phyloP scores from a whole-genome alignment of 805 yeast species.

The Metschnikowia rubicola region DNA sequence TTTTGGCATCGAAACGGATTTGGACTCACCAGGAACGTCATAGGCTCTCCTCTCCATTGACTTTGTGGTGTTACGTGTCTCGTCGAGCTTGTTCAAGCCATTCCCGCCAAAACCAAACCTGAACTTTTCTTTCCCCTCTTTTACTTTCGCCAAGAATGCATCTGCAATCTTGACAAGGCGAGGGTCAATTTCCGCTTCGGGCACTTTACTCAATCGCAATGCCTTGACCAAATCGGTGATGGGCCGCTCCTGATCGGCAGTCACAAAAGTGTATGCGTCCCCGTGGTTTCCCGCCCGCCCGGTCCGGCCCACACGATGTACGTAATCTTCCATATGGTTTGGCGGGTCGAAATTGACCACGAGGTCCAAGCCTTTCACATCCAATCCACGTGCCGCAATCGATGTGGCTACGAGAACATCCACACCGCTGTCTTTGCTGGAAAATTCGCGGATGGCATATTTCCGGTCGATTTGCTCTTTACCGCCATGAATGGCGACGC shows the following conservation, averaged over 20 bases:
- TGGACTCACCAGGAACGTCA: conserved; percentile 29
- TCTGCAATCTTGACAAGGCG: conserved; percentile 49
- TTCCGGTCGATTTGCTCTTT: conserved; percentile 83
- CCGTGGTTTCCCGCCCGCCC: conserved; percentile 89
- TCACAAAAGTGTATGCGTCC: conserved; percentile 52
- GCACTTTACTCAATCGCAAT: conserved; percentile 50
- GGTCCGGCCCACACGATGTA: conserved; percentile 93
- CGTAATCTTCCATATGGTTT: conserved; percentile 78
- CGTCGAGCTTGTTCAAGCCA: conserved; percentile 78
- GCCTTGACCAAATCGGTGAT: conserved; percentile 72
- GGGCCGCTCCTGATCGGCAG: conserved; percentile 56
- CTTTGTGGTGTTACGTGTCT: conserved; percentile 49
- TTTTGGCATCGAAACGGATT: not conserved
- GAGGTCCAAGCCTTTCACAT: conserved; percentile 78
- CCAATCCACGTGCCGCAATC: conserved; percentile 91
- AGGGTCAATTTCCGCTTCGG: conserved; percentile 45
- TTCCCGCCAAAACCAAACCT: conserved; percentile 90
- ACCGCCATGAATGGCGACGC: conserved; percentile 86
- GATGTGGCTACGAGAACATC: conserved; percentile 85
- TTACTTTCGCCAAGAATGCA: conserved; percentile 56
- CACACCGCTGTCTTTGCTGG: conserved; percentile 47
- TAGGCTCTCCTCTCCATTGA: conserved; percentile 48
- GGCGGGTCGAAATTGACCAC: conserved; percentile 67
- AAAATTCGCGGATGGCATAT: conserved; percentile 66
- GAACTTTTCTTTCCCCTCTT: conserved; percentile 60